Evolutionary conservation across 768 basidiomycete species (phyloP).

Genomic region (Brasilioporus rufonigricans): DNA sequence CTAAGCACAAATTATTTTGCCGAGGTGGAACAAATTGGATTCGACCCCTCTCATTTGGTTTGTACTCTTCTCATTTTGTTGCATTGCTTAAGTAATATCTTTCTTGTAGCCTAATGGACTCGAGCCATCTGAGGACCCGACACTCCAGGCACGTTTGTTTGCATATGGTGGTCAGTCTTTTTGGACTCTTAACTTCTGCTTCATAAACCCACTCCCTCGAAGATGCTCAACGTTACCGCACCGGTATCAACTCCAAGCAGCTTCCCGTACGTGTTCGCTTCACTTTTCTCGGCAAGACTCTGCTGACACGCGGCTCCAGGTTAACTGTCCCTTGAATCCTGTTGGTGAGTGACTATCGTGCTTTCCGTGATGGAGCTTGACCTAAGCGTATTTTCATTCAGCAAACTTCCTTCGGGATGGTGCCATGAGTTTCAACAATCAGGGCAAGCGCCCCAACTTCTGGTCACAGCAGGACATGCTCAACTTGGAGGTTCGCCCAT

Average conservation of each 20-base stretch:
- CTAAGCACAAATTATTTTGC: neutral
- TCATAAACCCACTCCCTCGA: neutral
- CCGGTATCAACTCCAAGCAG: neutral
- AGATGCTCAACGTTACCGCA: neutral
- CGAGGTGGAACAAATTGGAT: neutral
- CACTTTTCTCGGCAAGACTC: neutral
- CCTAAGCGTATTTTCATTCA: neutral
- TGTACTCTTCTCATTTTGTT: neutral
- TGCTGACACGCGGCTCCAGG: neutral
- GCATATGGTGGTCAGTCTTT: neutral
- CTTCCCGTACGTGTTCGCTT: neutral
- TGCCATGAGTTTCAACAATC: neutral
- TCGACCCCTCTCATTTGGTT: neutral
- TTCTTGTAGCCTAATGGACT: neutral
- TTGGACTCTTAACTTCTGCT: neutral
- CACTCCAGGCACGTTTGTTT: neutral
- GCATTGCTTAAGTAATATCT: neutral
- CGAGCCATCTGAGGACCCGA: neutral
- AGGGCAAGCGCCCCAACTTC: neutral
- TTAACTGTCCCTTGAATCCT: neutral
- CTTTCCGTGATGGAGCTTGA: neutral
- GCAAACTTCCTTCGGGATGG: neutral
- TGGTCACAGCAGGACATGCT: neutral
- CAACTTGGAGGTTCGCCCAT: conserved; percentile 6
- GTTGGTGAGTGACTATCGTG: neutral